Percentiles rank a stretch among this genome's conserved stretches.
Evolutionary conservation across 345 rosid species (phyloP).

Genomic region (Gossypium arboreum): DNA sequence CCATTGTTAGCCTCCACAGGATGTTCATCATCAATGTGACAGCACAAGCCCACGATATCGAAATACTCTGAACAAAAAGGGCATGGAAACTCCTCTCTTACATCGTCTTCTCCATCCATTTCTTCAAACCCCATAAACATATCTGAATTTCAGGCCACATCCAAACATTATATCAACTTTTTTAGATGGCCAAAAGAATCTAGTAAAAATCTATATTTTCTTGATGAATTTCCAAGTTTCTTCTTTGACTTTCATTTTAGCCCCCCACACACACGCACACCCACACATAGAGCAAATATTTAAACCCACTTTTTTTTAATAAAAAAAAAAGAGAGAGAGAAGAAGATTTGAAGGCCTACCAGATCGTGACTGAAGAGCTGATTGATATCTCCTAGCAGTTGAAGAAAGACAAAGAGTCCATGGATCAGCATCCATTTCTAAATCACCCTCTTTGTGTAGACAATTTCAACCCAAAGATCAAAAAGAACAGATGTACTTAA

Average conservation of each 20-base stretch:
- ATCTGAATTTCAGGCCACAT: slow-evolving; percentile 47
- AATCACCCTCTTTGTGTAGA: neutral
- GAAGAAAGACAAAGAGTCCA: slow-evolving; percentile 83
- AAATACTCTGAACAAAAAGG: slow-evolving; percentile 89
- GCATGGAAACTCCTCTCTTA: slow-evolving; percentile 90
- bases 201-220: neutral
- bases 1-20: slow-evolving; percentile 81
- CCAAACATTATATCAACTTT: neutral
- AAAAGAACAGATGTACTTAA: neutral
- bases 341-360: slow-evolving; percentile 40
- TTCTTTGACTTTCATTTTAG: slow-evolving; percentile 1
- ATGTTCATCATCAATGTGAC: slow-evolving; percentile 92
- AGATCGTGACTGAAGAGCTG: slow-evolving; percentile 83
- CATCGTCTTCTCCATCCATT: slow-evolving; percentile 80
- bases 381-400: slow-evolving; percentile 74
- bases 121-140: slow-evolving; percentile 81
- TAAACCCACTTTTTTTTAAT: neutral
- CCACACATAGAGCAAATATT: neutral
- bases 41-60: slow-evolving; percentile 84
- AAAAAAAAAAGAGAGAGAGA: too few relatives aligned
- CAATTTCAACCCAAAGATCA: neutral
- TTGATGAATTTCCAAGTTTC: neutral
- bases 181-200: neutral
- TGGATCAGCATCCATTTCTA: slow-evolving; percentile 79
- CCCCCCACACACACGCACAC: neutral